Conservation (phyloP, 805 yeast genomes). For the Wickerhamomyces kurtzmanii region DNA sequence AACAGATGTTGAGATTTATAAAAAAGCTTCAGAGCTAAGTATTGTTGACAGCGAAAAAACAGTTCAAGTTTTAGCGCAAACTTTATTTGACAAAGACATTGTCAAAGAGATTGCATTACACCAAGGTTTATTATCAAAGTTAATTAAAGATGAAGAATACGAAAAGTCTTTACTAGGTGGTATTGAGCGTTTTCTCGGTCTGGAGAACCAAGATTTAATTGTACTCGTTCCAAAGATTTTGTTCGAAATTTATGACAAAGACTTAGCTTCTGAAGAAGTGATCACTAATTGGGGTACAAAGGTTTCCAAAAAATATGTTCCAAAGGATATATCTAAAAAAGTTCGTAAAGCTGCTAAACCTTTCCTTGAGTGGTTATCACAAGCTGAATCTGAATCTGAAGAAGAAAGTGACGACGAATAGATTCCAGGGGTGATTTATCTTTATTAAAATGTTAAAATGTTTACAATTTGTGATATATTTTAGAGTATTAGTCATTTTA, state of each 20-base stretch:
- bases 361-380: constrained; percentile 87
- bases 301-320: constrained; percentile 87
- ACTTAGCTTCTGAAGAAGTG: constrained; percentile 76
- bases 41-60: constrained; percentile 66
- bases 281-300: constrained; percentile 80
- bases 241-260: constrained; percentile 73
- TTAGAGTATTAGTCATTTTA: no score
- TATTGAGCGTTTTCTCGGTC: constrained; percentile 84
- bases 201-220: constrained; percentile 65
- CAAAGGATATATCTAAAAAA: constrained; percentile 85
- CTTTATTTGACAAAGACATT: constrained; percentile 72
- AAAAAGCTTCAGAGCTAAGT: constrained; percentile 74
- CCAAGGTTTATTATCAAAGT: constrained; percentile 72
- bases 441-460: no score
- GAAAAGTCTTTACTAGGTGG: constrained; percentile 94
- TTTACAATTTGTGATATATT: no score
- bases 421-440: no score
- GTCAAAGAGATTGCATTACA: constrained; percentile 66
- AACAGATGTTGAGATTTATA: constrained; percentile 83
- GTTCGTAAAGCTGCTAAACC: constrained; percentile 96
- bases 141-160: constrained; percentile 55
- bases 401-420: constrained; percentile 43
- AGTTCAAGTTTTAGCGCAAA: constrained; percentile 87
- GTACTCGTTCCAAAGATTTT: constrained; percentile 73
- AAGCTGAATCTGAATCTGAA: constrained; percentile 79